Evolutionary conservation across 805 yeast genomes (phyloP).

Genomic region (Yamadazyma takamatsuzukensis): DNA sequence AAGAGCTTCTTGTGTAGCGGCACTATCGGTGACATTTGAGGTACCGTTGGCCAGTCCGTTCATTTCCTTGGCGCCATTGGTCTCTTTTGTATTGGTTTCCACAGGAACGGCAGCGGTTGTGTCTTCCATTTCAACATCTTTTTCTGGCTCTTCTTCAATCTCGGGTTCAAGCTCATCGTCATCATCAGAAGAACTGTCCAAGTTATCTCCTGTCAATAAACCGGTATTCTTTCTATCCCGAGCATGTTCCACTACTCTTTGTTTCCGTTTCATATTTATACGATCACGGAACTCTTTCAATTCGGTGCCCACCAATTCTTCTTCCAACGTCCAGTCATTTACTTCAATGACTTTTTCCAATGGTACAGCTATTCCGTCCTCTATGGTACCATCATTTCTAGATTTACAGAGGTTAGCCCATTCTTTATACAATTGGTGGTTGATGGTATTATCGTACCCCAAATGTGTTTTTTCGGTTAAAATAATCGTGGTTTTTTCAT

Average conservation of each 20-base stretch:
- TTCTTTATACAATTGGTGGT: constrained; percentile 45
- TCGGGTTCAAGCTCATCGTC: constrained; percentile 31
- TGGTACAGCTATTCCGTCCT: constrained; percentile 63
- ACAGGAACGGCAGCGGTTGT: constrained; percentile 1
- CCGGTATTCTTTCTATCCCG: constrained; percentile 38
- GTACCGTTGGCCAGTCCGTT: constrained; percentile 2
- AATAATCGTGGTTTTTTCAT: constrained; percentile 65
- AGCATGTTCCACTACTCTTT: constrained; percentile 37
- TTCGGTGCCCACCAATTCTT: constrained; percentile 48
- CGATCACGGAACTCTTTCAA: constrained; percentile 44
- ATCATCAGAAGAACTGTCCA: constrained; percentile 29
- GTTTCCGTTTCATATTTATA: constrained; percentile 45
- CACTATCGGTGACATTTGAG: constrained; percentile 21
- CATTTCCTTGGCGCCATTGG: constrained; percentile 6
- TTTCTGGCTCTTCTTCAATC: constrained; percentile 26
- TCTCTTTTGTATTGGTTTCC: not conserved
- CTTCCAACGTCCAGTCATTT: constrained; percentile 44
- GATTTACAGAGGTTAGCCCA: constrained; percentile 49
- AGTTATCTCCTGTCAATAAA: constrained; percentile 33
- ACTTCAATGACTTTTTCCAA: constrained; percentile 42
- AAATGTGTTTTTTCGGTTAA: constrained; percentile 63
- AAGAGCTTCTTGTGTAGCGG: constrained; percentile 39
- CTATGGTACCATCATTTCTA: constrained; percentile 31
- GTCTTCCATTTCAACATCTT: constrained; percentile 16
- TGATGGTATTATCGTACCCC: constrained; percentile 39